These are phyloP conservation scores for Penicillium steckii DNA, from an alignment of 495 filamentous ascomycete species.

Conservation along the genomic window DNA sequence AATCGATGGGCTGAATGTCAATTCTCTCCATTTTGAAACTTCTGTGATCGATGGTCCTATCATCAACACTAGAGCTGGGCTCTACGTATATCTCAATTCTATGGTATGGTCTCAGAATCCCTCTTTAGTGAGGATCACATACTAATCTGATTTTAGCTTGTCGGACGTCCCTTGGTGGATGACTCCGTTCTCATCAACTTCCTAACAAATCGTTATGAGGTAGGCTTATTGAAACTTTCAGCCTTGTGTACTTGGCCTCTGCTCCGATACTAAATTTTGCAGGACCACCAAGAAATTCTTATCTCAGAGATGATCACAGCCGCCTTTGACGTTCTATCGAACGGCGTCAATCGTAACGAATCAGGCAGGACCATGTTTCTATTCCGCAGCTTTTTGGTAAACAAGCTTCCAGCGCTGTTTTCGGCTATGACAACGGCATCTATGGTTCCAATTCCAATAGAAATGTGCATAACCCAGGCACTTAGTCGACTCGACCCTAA, in stretches of 20 bases:
- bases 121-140: neutral
- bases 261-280: neutral
- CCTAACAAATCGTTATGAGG: constrained; percentile 78
- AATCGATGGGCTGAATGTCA: constrained; percentile 44
- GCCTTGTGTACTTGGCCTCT: neutral
- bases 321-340: constrained; percentile 85
- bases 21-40: constrained; percentile 49
- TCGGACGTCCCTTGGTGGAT: constrained; percentile 78
- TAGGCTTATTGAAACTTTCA: constrained; percentile 24
- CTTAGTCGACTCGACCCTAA: constrained; percentile 73
- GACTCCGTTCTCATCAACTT: constrained; percentile 76
- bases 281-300: constrained; percentile 74
- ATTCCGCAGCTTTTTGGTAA: constrained; percentile 89
- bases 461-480: constrained; percentile 78
- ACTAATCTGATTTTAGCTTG: constrained; percentile 59
- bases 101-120: constrained; percentile 53
- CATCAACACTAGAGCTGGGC: constrained; percentile 78
- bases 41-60: constrained; percentile 64
- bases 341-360: constrained; percentile 79
- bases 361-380: constrained; percentile 67
- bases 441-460: constrained; percentile 66
- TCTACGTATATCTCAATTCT: constrained; percentile 90
- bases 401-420: constrained; percentile 84
- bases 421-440: constrained; percentile 57
- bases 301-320: constrained; percentile 80